A percentile compares a stretch with the other conserved stretches of the same genome.
Conservation (phyloP, 1,284 basidiomycete species). For the Cutaneotrichosporon dermatis region DNA sequence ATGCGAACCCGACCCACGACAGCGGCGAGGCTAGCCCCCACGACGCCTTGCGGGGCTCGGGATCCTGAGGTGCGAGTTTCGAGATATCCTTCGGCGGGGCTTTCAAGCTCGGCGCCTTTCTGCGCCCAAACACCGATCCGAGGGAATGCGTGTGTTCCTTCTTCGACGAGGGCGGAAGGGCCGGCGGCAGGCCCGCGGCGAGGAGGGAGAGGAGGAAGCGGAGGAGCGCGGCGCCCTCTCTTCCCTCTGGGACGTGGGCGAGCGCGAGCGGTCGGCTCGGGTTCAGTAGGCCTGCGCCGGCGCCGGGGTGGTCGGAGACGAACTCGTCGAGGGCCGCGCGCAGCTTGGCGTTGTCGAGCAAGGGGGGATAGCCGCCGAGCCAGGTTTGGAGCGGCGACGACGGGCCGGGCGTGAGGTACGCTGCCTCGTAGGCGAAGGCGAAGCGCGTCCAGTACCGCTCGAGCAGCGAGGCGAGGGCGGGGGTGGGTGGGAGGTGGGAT, state of each 20-base stretch:
- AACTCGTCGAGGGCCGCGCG: background rate
- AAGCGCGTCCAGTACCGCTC: slow-evolving; percentile 44
- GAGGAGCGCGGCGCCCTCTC: background rate
- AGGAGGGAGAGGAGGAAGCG: background rate
- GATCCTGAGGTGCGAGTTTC: background rate
- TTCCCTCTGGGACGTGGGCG: background rate
- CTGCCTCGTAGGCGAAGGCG: slow-evolving; percentile 33
- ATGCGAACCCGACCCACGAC: slow-evolving; percentile 12
- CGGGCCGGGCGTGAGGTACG: slow-evolving; percentile 19
- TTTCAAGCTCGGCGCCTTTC: background rate
- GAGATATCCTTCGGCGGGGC: background rate
- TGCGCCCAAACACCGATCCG: slow-evolving; percentile 23
- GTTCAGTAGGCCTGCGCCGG: background rate
- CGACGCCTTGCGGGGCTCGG: slow-evolving; percentile 22
- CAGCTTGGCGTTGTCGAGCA: background rate
- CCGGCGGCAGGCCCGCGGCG: background rate
- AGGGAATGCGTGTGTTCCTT: slow-evolving; percentile 14
- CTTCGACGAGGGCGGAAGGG: slow-evolving; percentile 1
- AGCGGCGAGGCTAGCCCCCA: slow-evolving; percentile 18
- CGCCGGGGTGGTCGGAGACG: background rate
- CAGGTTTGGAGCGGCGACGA: slow-evolving; percentile 17
- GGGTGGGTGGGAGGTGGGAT: slow-evolving; percentile 20
- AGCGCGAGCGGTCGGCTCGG: background rate
- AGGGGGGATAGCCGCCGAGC: slow-evolving; percentile 24
- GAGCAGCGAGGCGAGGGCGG: slow-evolving; percentile 19